These are phyloP conservation scores for Panaeolus papilionaceus DNA, from an alignment of 768 basidiomycete species.

Conservation along the genomic window DNA sequence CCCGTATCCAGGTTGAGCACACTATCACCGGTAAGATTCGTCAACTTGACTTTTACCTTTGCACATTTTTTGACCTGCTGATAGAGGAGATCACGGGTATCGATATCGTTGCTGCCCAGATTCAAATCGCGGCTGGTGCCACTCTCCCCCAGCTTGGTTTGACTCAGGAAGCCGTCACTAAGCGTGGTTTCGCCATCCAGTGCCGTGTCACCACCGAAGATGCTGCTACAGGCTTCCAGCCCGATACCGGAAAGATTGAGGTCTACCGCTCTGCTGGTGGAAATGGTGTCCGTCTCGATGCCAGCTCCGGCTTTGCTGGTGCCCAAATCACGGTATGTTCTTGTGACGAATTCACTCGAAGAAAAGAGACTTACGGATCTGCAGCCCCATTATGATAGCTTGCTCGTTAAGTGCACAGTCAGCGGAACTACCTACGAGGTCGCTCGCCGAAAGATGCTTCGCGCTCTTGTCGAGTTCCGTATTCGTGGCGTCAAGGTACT, in stretches of 20 bases:
- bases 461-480: conserved; percentile 99
- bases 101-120: conserved; percentile 98
- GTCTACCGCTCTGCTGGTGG: conserved; percentile 99
- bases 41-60: neutral
- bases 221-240: conserved; percentile 90
- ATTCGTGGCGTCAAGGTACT: conserved; percentile 97
- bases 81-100: conserved; percentile 99
- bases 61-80: conserved; percentile 20
- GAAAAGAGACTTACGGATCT: conserved; percentile 16
- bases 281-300: conserved; percentile 96
- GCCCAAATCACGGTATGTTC: conserved; percentile 92
- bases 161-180: conserved; percentile 93
- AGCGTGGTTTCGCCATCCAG: conserved; percentile 97
- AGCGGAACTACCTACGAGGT: conserved; percentile 99
- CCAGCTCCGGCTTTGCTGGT: conserved; percentile 96
- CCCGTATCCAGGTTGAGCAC: conserved; percentile 99
- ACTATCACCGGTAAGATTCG: conserved; percentile 85
- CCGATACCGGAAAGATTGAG: conserved; percentile 99
- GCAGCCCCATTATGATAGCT: conserved; percentile 96
- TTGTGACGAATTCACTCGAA: neutral
- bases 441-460: conserved; percentile 98
- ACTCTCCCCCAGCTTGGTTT: conserved; percentile 94
- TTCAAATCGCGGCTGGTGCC: conserved; percentile 99
- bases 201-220: conserved; percentile 99
- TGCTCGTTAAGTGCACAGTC: conserved; percentile 95